Evolutionary conservation across 2,329 filamentous ascomycete genomes (phyloP).

Genomic region (Onygenales sp.): DNA sequence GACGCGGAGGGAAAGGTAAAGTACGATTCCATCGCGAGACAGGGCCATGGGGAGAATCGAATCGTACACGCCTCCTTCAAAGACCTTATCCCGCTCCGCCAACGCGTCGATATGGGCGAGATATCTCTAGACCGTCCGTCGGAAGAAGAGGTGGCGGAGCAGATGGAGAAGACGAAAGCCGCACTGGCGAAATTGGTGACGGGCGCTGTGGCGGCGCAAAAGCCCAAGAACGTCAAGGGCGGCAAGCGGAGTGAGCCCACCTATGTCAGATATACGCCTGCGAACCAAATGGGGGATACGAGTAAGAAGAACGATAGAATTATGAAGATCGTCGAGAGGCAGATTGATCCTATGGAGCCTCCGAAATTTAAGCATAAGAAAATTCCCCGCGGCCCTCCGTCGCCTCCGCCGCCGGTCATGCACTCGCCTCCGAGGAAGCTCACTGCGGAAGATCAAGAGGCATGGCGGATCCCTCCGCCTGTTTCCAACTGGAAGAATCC

Average conservation of each 20-base stretch:
- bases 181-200: slow-evolving; percentile 74
- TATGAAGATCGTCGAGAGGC: slow-evolving; percentile 94
- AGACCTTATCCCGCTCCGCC: slow-evolving; percentile 85
- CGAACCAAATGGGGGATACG: slow-evolving; percentile 88
- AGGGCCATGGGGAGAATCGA: slow-evolving; percentile 73
- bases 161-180: slow-evolving; percentile 79
- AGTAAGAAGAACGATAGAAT: slow-evolving; percentile 86
- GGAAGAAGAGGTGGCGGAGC: slow-evolving; percentile 72
- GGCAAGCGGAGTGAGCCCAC: slow-evolving; percentile 76
- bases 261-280: slow-evolving; percentile 90
- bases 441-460: slow-evolving; percentile 93
- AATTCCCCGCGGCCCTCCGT: slow-evolving; percentile 85
- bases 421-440: slow-evolving; percentile 90
- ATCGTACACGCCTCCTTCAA: slow-evolving; percentile 95
- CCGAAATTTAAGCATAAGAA: slow-evolving; percentile 99
- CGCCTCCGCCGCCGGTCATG: slow-evolving; percentile 86
- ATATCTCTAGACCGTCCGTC: slow-evolving; percentile 77
- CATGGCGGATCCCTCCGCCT: slow-evolving; percentile 83
- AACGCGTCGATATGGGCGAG: slow-evolving; percentile 86
- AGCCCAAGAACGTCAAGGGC: slow-evolving; percentile 87
- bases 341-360: slow-evolving; percentile 90
- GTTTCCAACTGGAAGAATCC: slow-evolving; percentile 99
- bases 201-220: slow-evolving; percentile 82
- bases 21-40: slow-evolving; percentile 87
- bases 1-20: slow-evolving; percentile 88